phyloP scores from a whole-genome alignment of 2,329 filamentous ascomycete species.

The Phyllosticta citriasiana region DNA sequence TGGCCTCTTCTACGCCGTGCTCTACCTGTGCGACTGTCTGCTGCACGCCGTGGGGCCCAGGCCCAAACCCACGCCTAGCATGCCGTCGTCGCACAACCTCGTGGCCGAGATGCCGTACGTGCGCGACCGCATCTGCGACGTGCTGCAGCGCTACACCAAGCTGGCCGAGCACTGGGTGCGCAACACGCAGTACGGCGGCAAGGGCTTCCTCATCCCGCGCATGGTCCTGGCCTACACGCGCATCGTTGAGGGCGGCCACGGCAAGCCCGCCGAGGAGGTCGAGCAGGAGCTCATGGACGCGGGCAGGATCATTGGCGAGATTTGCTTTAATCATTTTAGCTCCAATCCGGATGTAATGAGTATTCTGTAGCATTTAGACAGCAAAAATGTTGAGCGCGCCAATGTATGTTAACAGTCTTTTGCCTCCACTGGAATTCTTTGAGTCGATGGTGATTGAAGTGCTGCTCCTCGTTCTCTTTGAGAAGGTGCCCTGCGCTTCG shows the following conservation, averaged over 20 bases:
- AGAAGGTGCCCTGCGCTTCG: rapidly evolving
- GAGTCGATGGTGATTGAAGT: too few relatives aligned
- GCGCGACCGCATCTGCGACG: not conserved
- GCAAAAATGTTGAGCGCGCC: too few relatives aligned
- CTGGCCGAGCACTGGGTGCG: conserved; percentile 2
- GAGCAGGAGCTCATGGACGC: not conserved
- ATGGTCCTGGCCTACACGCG: conserved; percentile 6
- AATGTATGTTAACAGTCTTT: too few relatives aligned
- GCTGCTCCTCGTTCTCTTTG: too few relatives aligned
- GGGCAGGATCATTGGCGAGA: not conserved
- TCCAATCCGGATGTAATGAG: conserved; percentile 3
- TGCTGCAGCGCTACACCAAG: conserved; percentile 4
- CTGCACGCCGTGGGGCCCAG: not conserved
- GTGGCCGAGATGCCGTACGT: not conserved
- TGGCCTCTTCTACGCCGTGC: not conserved
- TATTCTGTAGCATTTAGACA: not conserved
- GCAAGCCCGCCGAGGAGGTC: not conserved
- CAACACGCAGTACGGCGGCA: conserved; percentile 6
- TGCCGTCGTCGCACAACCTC: not conserved
- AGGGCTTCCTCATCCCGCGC: conserved; percentile 5
- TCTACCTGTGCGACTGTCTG: conserved; percentile 4
- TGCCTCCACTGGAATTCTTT: too few relatives aligned
- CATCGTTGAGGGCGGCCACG: not conserved
- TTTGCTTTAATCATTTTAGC: conserved; percentile 3
- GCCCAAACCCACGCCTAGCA: not conserved